phyloP scores from a whole-genome alignment of 441 rosid species.

The Adansonia grandidieri region DNA sequence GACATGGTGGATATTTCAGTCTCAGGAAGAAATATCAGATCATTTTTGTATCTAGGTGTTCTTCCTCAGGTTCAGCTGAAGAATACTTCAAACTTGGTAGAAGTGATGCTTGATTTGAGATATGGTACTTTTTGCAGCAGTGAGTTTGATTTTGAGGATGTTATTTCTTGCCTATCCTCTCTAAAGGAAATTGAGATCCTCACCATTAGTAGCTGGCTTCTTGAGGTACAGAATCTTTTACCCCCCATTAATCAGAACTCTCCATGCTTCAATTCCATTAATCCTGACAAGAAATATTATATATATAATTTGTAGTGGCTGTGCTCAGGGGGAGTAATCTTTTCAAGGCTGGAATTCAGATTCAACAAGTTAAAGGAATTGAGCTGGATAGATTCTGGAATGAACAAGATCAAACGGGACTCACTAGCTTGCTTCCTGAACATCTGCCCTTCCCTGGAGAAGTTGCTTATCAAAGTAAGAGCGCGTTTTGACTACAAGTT shows the following conservation, averaged over 20 bases:
- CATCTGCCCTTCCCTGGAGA: slow-evolving; percentile 18
- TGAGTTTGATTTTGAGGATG: slow-evolving; percentile 18
- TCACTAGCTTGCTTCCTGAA: slow-evolving; percentile 19
- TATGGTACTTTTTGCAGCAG: neutral
- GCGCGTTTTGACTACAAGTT: neutral
- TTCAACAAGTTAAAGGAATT: slow-evolving; percentile 16
- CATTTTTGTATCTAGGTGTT: slow-evolving; percentile 10
- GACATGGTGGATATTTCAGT: neutral
- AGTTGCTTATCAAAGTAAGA: slow-evolving; percentile 9
- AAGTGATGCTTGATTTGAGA: slow-evolving; percentile 11
- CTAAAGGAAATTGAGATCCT: slow-evolving; percentile 7
- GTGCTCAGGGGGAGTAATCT: slow-evolving; percentile 18
- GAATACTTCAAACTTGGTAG: neutral
- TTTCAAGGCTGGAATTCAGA: slow-evolving; percentile 3
- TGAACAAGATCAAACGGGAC: slow-evolving; percentile 16
- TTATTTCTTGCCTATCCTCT: neutral
- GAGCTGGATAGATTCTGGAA: neutral
- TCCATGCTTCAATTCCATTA: neutral
- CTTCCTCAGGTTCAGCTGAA: slow-evolving; percentile 18
- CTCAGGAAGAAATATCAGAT: slow-evolving; percentile 11
- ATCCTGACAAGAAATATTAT: neutral
- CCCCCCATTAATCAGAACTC: neutral
- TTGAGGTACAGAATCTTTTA: neutral
- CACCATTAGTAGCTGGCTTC: slow-evolving; percentile 6
- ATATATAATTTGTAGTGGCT: neutral